These are phyloP conservation scores for Yarrowia osloensis DNA, from an alignment of 805 yeast species.

Conservation along the genomic window DNA sequence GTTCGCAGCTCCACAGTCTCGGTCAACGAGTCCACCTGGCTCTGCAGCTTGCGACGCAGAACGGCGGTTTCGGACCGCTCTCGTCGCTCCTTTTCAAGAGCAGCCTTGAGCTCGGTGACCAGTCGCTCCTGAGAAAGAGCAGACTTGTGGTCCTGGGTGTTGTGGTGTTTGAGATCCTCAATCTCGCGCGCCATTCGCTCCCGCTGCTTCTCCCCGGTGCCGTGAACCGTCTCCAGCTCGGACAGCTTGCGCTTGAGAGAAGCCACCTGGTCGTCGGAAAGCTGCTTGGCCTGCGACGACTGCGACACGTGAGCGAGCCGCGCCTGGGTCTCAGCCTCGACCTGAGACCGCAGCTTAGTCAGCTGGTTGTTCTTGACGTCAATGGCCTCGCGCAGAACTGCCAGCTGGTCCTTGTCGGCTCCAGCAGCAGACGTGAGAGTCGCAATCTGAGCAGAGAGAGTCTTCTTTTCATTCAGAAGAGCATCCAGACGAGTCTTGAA, in stretches of 20 bases:
- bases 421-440: conserved; percentile 31
- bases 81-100: conserved; percentile 35
- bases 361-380: conserved; percentile 34
- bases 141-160: conserved; percentile 36
- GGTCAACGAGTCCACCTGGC: conserved; percentile 34
- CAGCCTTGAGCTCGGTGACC: conserved; percentile 33
- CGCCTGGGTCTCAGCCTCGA: conserved; percentile 32
- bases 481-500: conserved; percentile 31
- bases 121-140: conserved; percentile 35
- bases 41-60: conserved; percentile 35
- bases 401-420: conserved; percentile 30
- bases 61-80: conserved; percentile 38
- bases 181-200: conserved; percentile 38
- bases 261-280: conserved; percentile 45
- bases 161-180: conserved; percentile 40
- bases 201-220: conserved; percentile 33
- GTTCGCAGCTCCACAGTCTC: conserved; percentile 35
- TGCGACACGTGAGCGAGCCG: conserved; percentile 6
- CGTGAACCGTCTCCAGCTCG: conserved; percentile 32
- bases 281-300: conserved; percentile 50
- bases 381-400: conserved; percentile 35
- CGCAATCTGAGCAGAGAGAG: conserved; percentile 34
- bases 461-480: conserved; percentile 33
- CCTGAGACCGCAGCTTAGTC: conserved; percentile 35
- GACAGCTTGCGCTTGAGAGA: conserved; percentile 36